Evolutionary conservation across 2,329 filamentous ascomycete species (phyloP), one percentile per base, ranked within the genome.

Genomic region (Botrytis fragariae): DNA sequence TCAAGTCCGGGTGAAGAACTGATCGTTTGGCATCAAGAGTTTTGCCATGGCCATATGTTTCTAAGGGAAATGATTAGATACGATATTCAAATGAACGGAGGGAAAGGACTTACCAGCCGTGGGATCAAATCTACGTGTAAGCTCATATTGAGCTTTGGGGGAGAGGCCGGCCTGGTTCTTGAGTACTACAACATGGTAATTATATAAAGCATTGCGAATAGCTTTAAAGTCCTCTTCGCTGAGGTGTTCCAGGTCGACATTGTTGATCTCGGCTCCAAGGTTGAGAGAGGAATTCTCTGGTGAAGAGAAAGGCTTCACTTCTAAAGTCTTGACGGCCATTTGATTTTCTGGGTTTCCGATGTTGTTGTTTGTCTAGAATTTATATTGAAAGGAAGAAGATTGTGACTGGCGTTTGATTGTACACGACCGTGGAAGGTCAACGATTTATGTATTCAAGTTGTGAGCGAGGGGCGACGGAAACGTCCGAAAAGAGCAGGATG

Each of bases 61-160:
- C 65, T 69, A 44, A 29, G 20, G 20, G 39, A 12, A 44, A 65
- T 20, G 8, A 37, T 72, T 51, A 72, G 39, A 68, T 18, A 10
- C 37, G 12, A 32, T 29, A n/a, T 20, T 32, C 25, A 16, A 57
- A 32, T 29, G 16, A 57, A 25, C n/a, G 37, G n/a, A 25, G 37
- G 22, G 1, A 25, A 29, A 57, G 6, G n/a, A 57, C 39, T 59
- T 29, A 72, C 71, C 85, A 1, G 86, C 86, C 9, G 84, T 79
- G 0, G 92, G 92, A 78, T 95, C 93, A 82, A 95, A 95, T 72
- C 88, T 88, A 69, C 88, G 89, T 3, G 92, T 95, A 59, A 95
- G 85, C 76, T 91, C 88, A 79, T 90, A 95, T 80, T 95, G 92
- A 12, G 91, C 90, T 79, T 88, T 89, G 1, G 93, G 90, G 0